Conservation (phyloP, 208 protist genomes). For the Crithidia expoeki region DNA sequence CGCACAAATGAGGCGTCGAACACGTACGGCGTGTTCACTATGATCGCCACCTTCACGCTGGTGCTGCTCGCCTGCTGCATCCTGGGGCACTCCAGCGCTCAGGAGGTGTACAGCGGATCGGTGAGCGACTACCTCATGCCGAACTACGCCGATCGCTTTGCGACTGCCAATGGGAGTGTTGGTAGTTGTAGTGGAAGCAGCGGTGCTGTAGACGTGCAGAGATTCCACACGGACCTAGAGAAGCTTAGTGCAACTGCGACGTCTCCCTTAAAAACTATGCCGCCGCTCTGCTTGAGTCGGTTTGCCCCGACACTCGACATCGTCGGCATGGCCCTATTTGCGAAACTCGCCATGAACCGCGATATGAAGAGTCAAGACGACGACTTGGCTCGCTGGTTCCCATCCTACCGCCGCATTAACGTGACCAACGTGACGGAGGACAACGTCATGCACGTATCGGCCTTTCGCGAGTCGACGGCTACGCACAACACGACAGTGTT, state of each 20-base stretch:
- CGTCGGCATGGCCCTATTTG: constrained; percentile 62
- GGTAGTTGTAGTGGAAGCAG: neutral
- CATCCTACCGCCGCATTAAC: constrained; percentile 31
- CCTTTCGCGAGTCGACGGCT: constrained; percentile 31
- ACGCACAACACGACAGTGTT: constrained; percentile 47
- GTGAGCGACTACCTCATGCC: constrained; percentile 37
- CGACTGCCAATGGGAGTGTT: neutral
- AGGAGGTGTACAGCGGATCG: constrained; percentile 32
- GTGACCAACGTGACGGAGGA: constrained; percentile 2
- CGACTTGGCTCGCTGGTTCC: constrained; percentile 67
- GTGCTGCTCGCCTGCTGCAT: constrained; percentile 56
- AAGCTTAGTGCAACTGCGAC: constrained; percentile 7
- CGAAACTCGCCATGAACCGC: constrained; percentile 57
- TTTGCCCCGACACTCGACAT: constrained; percentile 49
- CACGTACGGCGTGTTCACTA: constrained; percentile 50
- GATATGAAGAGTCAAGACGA: constrained; percentile 25
- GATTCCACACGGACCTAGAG: neutral
- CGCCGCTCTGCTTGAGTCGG: constrained; percentile 46
- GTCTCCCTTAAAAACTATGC: constrained; percentile 1
- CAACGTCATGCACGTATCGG: constrained; percentile 36
- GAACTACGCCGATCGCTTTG: constrained; percentile 34
- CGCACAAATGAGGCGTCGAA: constrained; percentile 53
- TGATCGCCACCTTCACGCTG: constrained; percentile 35
- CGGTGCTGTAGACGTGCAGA: neutral
- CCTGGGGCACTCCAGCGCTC: constrained; percentile 37